Evolutionary conservation across 805 yeast genomes (phyloP).

Genomic region (Starmera quercuum): DNA sequence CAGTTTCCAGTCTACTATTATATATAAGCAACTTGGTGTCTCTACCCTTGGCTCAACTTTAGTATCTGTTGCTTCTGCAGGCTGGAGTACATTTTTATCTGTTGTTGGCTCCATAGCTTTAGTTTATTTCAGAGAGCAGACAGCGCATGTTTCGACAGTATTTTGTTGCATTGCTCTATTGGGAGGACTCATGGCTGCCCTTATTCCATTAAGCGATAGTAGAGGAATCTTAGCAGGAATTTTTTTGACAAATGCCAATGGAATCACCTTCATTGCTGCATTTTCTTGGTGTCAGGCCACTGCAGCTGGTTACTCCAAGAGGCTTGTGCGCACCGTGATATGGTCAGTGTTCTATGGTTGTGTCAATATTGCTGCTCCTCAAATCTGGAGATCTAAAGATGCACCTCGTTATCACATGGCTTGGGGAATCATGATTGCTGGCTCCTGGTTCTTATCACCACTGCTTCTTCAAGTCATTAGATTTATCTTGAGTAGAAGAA

Average conservation of each 20-base stretch:
- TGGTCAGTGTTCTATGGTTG: constrained; percentile 31
- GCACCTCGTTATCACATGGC: constrained; percentile 36
- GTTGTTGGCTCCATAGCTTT: constrained; percentile 24
- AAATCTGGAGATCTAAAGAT: constrained; percentile 33
- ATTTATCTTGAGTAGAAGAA: constrained; percentile 30
- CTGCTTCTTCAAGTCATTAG: constrained; percentile 26
- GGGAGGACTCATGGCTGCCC: constrained; percentile 32
- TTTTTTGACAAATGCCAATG: constrained; percentile 21
- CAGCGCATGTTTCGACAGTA: constrained; percentile 19
- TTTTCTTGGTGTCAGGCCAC: constrained; percentile 14
- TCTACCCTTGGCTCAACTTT: constrained; percentile 35
- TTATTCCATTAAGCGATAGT: constrained; percentile 27
- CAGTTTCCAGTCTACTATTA: constrained; percentile 36
- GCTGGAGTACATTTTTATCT: constrained; percentile 19
- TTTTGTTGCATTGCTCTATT: constrained; percentile 15
- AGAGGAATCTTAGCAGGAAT: constrained; percentile 26
- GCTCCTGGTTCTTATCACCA: constrained; percentile 34
- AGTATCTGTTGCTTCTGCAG: constrained; percentile 34
- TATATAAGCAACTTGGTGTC: constrained; percentile 30
- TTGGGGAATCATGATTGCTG: constrained; percentile 41
- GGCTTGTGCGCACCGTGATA: constrained; percentile 30
- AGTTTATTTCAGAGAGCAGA: constrained; percentile 21
- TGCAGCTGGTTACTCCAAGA: constrained; percentile 37
- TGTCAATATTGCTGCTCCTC: constrained; percentile 40
- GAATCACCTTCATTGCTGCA: constrained; percentile 20